Conservation (phyloP, 371 early-diverging fungal genomes). For the Lichtheimia corymbifera region DNA sequence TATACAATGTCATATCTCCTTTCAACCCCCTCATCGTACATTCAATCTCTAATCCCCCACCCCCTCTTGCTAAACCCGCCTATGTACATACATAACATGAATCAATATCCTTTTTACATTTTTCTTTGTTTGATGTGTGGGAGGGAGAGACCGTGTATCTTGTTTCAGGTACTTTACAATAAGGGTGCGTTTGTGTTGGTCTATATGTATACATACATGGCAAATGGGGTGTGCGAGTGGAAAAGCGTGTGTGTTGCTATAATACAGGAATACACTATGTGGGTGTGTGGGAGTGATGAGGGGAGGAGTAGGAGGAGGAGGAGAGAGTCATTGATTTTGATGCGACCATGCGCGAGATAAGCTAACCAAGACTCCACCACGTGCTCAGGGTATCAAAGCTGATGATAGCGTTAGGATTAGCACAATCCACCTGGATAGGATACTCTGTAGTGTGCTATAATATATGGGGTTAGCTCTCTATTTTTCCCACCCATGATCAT, state of each 20-base stretch:
- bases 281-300: too few species aligned
- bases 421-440: slow-evolving; percentile 22
- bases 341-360: too few species aligned
- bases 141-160: too few species aligned
- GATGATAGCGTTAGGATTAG: slow-evolving; percentile 26
- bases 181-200: too few species aligned
- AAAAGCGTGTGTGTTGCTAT: background rate
- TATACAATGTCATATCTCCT: background rate
- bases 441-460: slow-evolving; percentile 11
- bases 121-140: too few species aligned
- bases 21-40: background rate
- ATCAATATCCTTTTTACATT: background rate
- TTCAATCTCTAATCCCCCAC: background rate
- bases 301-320: too few species aligned
- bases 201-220: background rate
- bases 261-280: too few species aligned
- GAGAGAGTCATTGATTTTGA: too few species aligned
- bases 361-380: slow-evolving; percentile 35
- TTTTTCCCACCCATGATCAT: background rate
- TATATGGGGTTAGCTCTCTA: background rate
- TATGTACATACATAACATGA: background rate
- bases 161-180: too few species aligned
- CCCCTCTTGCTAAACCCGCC: background rate
- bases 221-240: background rate
- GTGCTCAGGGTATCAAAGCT: slow-evolving; percentile 30